Conservation (phyloP, 1,284 basidiomycete genomes). For the Hymenochaete sp. region DNA sequence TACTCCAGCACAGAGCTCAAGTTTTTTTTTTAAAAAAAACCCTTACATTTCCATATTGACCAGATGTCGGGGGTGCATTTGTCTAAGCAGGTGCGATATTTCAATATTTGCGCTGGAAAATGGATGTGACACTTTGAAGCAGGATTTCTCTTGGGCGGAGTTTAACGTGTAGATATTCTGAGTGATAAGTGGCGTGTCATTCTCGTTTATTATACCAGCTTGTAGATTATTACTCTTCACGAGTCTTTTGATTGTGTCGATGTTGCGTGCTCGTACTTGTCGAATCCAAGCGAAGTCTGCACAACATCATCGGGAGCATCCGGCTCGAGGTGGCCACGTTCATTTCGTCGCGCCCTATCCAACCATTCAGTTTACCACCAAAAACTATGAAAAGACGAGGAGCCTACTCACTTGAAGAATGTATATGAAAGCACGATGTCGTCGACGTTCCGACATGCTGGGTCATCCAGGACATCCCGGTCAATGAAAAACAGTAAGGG, state of each 20-base stretch:
- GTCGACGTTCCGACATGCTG: slow-evolving; percentile 75
- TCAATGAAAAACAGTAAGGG: slow-evolving; percentile 99
- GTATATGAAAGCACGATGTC: slow-evolving; percentile 95
- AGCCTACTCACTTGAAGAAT: slow-evolving; percentile 74
- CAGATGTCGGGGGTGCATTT: too few species aligned
- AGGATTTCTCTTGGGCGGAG: too few species aligned
- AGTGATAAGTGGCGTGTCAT: too few species aligned
- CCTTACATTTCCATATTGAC: too few species aligned
- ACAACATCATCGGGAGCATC: slow-evolving; percentile 76
- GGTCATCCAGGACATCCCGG: slow-evolving; percentile 91
- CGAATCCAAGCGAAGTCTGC: slow-evolving; percentile 70
- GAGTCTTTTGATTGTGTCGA: slow-evolving; percentile 25
- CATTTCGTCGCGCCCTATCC: slow-evolving; percentile 68
- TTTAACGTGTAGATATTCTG: too few species aligned
- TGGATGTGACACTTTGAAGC: too few species aligned
- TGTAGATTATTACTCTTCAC: too few species aligned
- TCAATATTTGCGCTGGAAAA: too few species aligned
- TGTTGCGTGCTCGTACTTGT: slow-evolving; percentile 43
- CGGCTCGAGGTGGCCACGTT: slow-evolving; percentile 74
- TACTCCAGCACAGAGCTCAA: too few species aligned
- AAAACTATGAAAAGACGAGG: neutral
- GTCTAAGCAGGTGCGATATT: too few species aligned
- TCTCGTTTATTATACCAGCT: too few species aligned
- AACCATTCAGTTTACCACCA: slow-evolving; percentile 7
- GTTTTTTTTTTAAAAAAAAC: too few species aligned